Percentiles rank a stretch among this genome's conserved stretches.
Evolutionary conservation across 257 asterid genomes (phyloP).

Genomic region (Lycium barbarum): DNA sequence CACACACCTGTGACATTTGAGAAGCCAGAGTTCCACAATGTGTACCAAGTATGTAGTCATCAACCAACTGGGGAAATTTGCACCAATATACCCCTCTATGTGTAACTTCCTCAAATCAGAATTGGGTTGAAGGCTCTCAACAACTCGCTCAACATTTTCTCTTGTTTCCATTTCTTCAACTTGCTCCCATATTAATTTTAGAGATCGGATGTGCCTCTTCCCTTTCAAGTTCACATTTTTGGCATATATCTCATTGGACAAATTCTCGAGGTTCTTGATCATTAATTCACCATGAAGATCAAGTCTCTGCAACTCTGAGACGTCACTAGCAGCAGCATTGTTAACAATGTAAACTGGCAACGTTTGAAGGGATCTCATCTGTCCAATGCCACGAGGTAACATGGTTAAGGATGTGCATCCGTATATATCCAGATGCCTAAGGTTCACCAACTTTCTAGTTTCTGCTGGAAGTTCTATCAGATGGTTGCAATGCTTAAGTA

Average conservation of each 20-base stretch:
- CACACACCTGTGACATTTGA: constrained; percentile 29
- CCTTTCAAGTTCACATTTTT: constrained; percentile 26
- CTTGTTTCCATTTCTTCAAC: background rate
- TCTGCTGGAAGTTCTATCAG: constrained; percentile 22
- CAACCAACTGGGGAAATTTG: constrained; percentile 29
- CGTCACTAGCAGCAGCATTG: background rate
- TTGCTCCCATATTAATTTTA: constrained; percentile 22
- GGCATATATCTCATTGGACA: constrained; percentile 18
- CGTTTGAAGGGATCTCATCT: constrained; percentile 28
- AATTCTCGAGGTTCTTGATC: constrained; percentile 32
- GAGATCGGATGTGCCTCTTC: constrained; percentile 9
- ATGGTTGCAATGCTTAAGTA: constrained; percentile 18
- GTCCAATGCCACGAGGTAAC: constrained; percentile 28
- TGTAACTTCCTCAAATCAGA: constrained; percentile 26
- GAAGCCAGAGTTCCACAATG: constrained; percentile 29
- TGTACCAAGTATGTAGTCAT: constrained; percentile 17
- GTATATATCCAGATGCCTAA: constrained; percentile 31
- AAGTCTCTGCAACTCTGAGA: constrained; percentile 32
- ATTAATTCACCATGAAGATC: constrained; percentile 22
- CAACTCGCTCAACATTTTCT: constrained; percentile 24
- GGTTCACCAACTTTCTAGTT: constrained; percentile 28
- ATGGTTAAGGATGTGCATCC: constrained; percentile 6
- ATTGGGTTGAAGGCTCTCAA: constrained; percentile 29
- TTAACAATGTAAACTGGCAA: constrained; percentile 27
- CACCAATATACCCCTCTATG: constrained; percentile 31